Evolutionary conservation across 2,329 filamentous ascomycete species (phyloP).

Genomic region (Leptographium lundbergii): DNA sequence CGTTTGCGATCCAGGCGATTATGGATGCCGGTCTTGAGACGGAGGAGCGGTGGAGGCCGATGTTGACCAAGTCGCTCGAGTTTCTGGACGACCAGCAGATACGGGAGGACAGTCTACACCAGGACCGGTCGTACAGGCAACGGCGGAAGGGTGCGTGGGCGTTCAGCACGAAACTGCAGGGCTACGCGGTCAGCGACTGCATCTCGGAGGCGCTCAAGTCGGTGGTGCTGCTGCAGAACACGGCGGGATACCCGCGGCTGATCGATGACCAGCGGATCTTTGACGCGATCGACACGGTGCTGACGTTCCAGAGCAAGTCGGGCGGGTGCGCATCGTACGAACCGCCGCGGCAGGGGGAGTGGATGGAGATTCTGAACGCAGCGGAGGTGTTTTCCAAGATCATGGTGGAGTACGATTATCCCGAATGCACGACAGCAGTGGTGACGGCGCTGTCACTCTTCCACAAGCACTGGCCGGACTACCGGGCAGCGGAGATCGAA

Average conservation of each 20-base stretch:
- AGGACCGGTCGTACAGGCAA: conserved; percentile 76
- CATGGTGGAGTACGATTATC: conserved; percentile 98
- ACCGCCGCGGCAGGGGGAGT: conserved; percentile 61
- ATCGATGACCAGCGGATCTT: conserved; percentile 68
- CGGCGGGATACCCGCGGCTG: conserved; percentile 59
- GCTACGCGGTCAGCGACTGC: conserved; percentile 92
- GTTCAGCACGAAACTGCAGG: conserved; percentile 85
- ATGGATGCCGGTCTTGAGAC: conserved; percentile 68
- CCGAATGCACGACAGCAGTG: conserved; percentile 91
- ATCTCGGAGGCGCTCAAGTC: conserved; percentile 84
- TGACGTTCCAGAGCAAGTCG: conserved; percentile 79
- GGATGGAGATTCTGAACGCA: conserved; percentile 78
- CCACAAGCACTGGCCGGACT: conserved; percentile 65
- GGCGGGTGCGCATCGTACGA: conserved; percentile 91
- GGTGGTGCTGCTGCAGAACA: conserved; percentile 67
- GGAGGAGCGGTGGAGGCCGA: conserved; percentile 64
- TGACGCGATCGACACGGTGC: conserved; percentile 78
- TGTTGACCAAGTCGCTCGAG: conserved; percentile 69
- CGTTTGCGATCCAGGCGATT: conserved; percentile 75
- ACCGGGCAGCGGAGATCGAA: conserved; percentile 64
- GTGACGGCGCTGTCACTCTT: conserved; percentile 81
- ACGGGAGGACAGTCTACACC: conserved; percentile 64
- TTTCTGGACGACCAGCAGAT: conserved; percentile 92
- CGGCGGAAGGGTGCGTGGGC: conserved; percentile 89
- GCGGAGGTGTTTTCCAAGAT: conserved; percentile 94